Conservation (phyloP, 768 basidiomycete genomes). For the Suillus tomentosus region DNA sequence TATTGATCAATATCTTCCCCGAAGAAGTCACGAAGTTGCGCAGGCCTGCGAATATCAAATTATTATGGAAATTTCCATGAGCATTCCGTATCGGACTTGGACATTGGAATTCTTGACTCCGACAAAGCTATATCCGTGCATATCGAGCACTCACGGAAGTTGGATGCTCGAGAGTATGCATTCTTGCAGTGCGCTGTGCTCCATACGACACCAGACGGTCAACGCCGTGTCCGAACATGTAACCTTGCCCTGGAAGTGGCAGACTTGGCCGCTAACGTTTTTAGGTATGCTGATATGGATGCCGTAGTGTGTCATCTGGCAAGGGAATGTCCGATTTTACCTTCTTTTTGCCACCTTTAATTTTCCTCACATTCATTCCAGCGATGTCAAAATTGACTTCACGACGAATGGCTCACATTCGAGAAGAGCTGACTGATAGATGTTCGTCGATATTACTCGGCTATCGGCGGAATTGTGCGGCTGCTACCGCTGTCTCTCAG, state of each 20-base stretch:
- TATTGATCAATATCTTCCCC: neutral
- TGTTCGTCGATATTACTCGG: conserved; percentile 81
- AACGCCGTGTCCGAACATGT: conserved; percentile 79
- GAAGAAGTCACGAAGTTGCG: conserved; percentile 1
- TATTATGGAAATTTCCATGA: conserved; percentile 76
- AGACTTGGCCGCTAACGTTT: conserved; percentile 87
- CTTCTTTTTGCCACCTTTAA: neutral
- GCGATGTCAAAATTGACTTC: conserved; percentile 67
- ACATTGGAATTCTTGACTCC: conserved; percentile 77
- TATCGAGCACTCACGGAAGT: conserved; percentile 68
- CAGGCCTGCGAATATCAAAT: conserved; percentile 66
- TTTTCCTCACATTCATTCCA: conserved; percentile 32
- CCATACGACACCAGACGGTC: conserved; percentile 77
- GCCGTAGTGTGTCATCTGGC: conserved; percentile 71
- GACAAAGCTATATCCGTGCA: conserved; percentile 77
- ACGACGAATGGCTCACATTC: conserved; percentile 69
- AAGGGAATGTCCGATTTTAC: conserved; percentile 65
- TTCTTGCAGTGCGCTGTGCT: conserved; percentile 86
- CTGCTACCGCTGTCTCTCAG: conserved; percentile 75
- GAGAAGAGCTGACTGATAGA: conserved; percentile 82
- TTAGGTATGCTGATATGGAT: conserved; percentile 90
- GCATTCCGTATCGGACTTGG: conserved; percentile 68
- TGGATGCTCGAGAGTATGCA: conserved; percentile 73
- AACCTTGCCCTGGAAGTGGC: conserved; percentile 86
- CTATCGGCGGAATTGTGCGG: conserved; percentile 88